These are phyloP conservation scores for Chloranthus sessilifolius DNA, from an alignment of 164 flowering plant species.

Conservation along the genomic window DNA sequence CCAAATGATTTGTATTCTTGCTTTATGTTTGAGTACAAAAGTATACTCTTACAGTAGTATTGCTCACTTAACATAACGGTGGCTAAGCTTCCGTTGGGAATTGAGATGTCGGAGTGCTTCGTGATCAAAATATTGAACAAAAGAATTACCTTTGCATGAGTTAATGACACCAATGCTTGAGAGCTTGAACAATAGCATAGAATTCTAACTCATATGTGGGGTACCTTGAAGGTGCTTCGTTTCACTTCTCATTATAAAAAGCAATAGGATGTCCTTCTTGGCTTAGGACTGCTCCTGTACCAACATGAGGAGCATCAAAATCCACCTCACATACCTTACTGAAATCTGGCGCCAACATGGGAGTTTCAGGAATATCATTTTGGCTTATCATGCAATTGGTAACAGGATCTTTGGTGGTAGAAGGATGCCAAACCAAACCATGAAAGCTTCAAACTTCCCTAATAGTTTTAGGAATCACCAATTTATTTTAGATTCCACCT, in stretches of 20 bases:
- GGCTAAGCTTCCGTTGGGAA: background rate
- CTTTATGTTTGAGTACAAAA: background rate
- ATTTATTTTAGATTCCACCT: too few species aligned
- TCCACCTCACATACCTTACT: background rate
- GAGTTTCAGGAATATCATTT: too few species aligned
- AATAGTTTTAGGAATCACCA: too few species aligned
- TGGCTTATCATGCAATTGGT: too few species aligned
- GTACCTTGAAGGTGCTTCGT: background rate
- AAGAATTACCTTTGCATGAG: background rate
- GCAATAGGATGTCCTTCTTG: background rate
- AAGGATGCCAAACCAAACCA: too few species aligned
- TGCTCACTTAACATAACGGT: background rate
- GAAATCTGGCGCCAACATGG: background rate
- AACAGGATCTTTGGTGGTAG: too few species aligned
- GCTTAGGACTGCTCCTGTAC: constrained; percentile 1
- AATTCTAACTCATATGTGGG: background rate
- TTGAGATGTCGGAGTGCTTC: background rate
- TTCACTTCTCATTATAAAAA: background rate
- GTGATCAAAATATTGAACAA: background rate
- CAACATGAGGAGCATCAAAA: background rate
- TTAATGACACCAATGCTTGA: background rate
- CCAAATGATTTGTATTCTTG: too few species aligned
- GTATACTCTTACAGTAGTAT: background rate
- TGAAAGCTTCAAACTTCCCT: too few species aligned
- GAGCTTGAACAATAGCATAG: background rate